Conservation (phyloP, 108 stramenopile species). For the Pseudonitzschia pungens region DNA sequence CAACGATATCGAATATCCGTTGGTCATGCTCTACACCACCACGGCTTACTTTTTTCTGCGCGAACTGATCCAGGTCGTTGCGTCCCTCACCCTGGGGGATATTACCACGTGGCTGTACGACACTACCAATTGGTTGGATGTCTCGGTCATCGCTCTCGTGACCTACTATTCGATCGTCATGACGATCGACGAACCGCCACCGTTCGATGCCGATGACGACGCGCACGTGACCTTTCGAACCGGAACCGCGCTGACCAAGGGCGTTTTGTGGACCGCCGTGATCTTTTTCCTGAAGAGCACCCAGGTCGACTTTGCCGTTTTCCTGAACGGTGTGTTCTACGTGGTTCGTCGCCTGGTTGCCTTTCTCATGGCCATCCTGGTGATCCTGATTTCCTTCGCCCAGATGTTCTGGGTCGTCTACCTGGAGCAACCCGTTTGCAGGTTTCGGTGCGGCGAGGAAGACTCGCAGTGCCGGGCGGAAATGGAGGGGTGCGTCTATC, state of each 20-base stretch:
- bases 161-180: conserved; percentile 68
- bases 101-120: conserved; percentile 68
- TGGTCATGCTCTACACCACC: conserved; percentile 48
- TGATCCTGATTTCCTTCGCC: conserved; percentile 83
- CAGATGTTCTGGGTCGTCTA: conserved; percentile 86
- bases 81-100: conserved; percentile 52
- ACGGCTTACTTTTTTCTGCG: conserved; percentile 69
- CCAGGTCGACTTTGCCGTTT: conserved; percentile 82
- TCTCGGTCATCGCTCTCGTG: conserved; percentile 66
- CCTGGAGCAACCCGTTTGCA: conserved; percentile 49
- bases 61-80: conserved; percentile 62
- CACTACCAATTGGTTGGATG: conserved; percentile 79
- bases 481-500: conserved; percentile 40
- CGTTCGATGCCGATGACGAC: conserved; percentile 4
- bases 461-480: background rate
- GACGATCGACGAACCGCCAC: conserved; percentile 21
- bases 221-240: conserved; percentile 52
- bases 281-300: conserved; percentile 83
- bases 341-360: conserved; percentile 76
- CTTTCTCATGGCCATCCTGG: conserved; percentile 72
- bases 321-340: conserved; percentile 77
- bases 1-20: conserved; percentile 10
- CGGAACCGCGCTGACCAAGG: conserved; percentile 74
- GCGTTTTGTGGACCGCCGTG: conserved; percentile 72
- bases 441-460: conserved; percentile 13